Conservation (phyloP, 768 basidiomycete species). For the Suillus fuscotomentosus region DNA sequence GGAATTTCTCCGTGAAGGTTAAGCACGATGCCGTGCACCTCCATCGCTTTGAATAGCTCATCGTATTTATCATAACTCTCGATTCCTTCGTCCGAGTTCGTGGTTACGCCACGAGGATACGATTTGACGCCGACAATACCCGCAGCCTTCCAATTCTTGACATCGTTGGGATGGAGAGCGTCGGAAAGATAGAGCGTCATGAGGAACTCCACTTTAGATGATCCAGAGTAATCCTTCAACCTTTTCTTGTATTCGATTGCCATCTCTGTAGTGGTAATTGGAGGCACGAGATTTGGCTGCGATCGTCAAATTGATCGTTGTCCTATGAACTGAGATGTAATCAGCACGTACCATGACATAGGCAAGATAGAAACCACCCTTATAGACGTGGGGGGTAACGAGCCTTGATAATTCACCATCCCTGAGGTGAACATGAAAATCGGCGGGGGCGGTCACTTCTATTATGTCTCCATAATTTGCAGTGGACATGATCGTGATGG, state of each 20-base stretch:
- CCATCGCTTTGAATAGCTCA: conserved; percentile 91
- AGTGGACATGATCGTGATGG: conserved; percentile 23
- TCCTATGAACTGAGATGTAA: conserved; percentile 9
- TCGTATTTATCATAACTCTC: conserved; percentile 95
- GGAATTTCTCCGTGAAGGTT: conserved; percentile 98
- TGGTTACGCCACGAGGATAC: conserved; percentile 96
- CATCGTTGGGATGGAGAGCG: conserved; percentile 86
- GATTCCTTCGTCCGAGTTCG: conserved; percentile 94
- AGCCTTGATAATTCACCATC: conserved; percentile 81
- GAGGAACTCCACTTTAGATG: conserved; percentile 67
- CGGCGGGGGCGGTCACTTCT: conserved; percentile 59
- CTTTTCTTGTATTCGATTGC: conserved; percentile 79
- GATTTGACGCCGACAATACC: conserved; percentile 93
- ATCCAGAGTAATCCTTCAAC: conserved; percentile 71
- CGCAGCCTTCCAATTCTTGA: conserved; percentile 80
- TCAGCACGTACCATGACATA: conserved; percentile 85
- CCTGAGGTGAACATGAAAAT: conserved; percentile 96
- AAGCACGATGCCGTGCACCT: conserved; percentile 89
- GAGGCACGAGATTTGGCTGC: conserved; percentile 91
- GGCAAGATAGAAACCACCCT: conserved; percentile 87
- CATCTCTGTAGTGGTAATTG: conserved; percentile 77
- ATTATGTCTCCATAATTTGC: conserved; percentile 8
- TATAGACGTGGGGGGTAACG: conserved; percentile 85
- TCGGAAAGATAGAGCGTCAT: conserved; percentile 97
- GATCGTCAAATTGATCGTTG: conserved; percentile 12